Base-by-base conservation (phyloP, 768 basidiomycete genomes). In the Sporobolomyces phaffii region DNA sequence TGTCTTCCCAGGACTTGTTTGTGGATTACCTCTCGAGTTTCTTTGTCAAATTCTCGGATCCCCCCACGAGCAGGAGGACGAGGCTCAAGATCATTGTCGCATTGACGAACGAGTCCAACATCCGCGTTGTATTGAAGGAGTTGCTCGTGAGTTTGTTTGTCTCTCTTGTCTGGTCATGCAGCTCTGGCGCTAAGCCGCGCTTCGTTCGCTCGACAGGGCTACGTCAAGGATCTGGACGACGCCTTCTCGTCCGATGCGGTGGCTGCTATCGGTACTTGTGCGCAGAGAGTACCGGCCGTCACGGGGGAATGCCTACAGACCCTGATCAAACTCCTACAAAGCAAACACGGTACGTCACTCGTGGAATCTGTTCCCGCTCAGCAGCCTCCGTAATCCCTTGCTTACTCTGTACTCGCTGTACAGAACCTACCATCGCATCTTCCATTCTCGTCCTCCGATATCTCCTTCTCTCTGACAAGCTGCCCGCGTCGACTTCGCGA, bases 81-180 rank as follows among this genome's bases (percentile, higher is more conserved):
- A 96, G 97, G 78, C 83, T 97, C 48, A 81, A 81, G 29, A 79
- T 92, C 7, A 78, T 99, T 57, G 79, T 86, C n/a, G 81, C 80
- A 26, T 74, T 97, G 11, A 80, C 87, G 54, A 84, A 81, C 29
- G 70, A 78, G 33, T 86, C 88, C 43, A 93, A 87, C 71, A 84
- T 86, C 61, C 81, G 84, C 45, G 79, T 82, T 0, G 82, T 94
- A 14, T 78, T 98, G 69, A 81, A 86, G 28, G 96, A 99, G 75
- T 86, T 96, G 70, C 85, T 88, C 68, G 93, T 94, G 63, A 62
- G 87, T 80, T 50, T 4, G 17, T 14, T n/a, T 20, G 7, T 10
- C 31, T 18, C 43, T 15, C 10, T 22, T 26, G 24, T n/a, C 17
- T 10, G 20, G 43, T 41, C 68, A n/a, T n/a, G n/a, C n/a, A n/a